Evolutionary conservation across 805 yeast species (phyloP).

Genomic region (Candida piceae): DNA sequence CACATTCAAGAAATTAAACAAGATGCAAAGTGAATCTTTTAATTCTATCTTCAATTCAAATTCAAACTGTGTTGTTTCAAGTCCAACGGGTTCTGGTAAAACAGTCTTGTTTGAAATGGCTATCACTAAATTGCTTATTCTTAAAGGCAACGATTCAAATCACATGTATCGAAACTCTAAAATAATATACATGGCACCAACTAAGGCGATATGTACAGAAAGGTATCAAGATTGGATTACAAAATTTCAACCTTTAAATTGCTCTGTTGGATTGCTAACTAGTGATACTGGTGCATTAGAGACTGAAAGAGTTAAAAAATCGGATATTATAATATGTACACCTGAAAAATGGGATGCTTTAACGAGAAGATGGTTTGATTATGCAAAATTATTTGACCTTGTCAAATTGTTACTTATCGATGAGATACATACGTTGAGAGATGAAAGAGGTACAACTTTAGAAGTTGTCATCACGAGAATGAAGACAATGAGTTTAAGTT

Average conservation of each 20-base stretch:
- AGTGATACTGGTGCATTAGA: constrained; percentile 47
- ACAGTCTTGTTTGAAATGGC: constrained; percentile 52
- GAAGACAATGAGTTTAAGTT: constrained; percentile 32
- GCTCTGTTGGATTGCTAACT: constrained; percentile 47
- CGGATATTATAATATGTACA: constrained; percentile 51
- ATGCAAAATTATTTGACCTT: constrained; percentile 1
- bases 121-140: constrained; percentile 32
- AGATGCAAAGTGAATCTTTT: constrained; percentile 47
- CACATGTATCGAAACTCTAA: constrained; percentile 21
- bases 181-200: constrained; percentile 53
- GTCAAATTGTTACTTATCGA: constrained; percentile 39
- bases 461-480: constrained; percentile 46
- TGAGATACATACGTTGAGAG: constrained; percentile 44
- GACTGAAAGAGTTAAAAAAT: constrained; percentile 40
- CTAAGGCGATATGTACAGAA: constrained; percentile 52
- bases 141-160: constrained; percentile 13
- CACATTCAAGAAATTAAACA: constrained; percentile 36
- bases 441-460: constrained; percentile 42
- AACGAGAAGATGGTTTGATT: constrained; percentile 2
- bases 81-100: constrained; percentile 61
- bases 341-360: constrained; percentile 38
- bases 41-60: constrained; percentile 29
- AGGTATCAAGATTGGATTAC: constrained; percentile 41
- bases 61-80: constrained; percentile 42
- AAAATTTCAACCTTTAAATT: constrained; percentile 33